Conservation (phyloP, 305 asterid genomes). For the Fraxinus dipetala region DNA sequence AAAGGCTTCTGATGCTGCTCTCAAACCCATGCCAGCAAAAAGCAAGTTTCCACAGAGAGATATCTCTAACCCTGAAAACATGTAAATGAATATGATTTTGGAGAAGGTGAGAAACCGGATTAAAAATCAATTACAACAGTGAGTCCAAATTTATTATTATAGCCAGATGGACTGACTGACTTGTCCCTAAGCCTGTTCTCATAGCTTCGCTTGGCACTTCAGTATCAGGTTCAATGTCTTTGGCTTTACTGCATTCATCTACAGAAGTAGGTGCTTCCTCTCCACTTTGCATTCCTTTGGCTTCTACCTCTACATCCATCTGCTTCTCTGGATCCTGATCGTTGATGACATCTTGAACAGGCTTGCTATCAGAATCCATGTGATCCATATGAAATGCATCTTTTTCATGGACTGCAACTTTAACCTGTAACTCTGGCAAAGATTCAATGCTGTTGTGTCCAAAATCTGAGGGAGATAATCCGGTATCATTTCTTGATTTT, state of each 20-base stretch:
- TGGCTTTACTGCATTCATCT: constrained; percentile 30
- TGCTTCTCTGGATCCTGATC: constrained; percentile 33
- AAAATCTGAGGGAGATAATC: not conserved
- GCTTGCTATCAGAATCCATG: constrained; percentile 34
- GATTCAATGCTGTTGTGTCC: not conserved
- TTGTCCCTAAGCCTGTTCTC: constrained; percentile 33
- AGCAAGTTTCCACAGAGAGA: constrained; percentile 70
- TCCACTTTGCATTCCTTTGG: constrained; percentile 13
- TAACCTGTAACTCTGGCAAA: constrained; percentile 31
- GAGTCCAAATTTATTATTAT: not conserved
- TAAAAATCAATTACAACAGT: not conserved
- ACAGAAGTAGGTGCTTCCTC: constrained; percentile 36
- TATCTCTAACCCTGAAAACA: constrained; percentile 57
- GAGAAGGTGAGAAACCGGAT: not conserved
- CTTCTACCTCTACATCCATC: not conserved
- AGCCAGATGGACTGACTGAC: constrained; percentile 29
- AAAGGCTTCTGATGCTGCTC: constrained; percentile 66
- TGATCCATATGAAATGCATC: constrained; percentile 6
- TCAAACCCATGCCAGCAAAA: constrained; percentile 65
- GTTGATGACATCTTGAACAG: constrained; percentile 29
- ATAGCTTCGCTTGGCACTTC: constrained; percentile 28
- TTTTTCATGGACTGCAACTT: constrained; percentile 30
- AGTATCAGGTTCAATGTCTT: constrained; percentile 35
- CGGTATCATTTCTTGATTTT: not conserved
- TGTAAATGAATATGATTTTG: not conserved